phyloP scores from a whole-genome alignment of 2,329 filamentous ascomycete species.

The Dactylellina parvicollis region DNA sequence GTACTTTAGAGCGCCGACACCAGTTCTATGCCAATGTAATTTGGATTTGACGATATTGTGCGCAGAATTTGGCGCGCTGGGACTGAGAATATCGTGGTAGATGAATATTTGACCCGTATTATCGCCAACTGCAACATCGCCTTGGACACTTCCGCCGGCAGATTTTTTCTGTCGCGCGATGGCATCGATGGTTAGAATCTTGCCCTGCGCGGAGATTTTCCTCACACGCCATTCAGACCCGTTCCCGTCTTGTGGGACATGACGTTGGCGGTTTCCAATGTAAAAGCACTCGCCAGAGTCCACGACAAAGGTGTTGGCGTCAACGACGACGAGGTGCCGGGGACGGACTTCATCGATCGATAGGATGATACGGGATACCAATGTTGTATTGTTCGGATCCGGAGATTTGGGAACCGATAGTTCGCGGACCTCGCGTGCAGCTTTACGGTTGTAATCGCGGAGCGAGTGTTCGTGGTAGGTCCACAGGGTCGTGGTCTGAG shows the following conservation, averaged over 20 bases:
- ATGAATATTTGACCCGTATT: slow-evolving; percentile 79
- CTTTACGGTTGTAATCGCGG: slow-evolving; percentile 37
- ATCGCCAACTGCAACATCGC: slow-evolving; percentile 80
- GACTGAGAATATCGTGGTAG: slow-evolving; percentile 77
- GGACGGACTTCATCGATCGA: slow-evolving; percentile 41
- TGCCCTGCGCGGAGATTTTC: slow-evolving; percentile 33
- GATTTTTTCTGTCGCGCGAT: slow-evolving; percentile 47
- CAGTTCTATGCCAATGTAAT: slow-evolving; percentile 89
- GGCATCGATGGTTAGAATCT: slow-evolving; percentile 37
- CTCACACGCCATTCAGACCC: slow-evolving; percentile 40
- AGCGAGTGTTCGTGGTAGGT: slow-evolving; percentile 48
- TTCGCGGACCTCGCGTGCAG: slow-evolving; percentile 24
- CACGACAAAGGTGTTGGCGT: slow-evolving; percentile 36
- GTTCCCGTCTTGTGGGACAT: not conserved
- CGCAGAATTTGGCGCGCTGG: slow-evolving; percentile 65
- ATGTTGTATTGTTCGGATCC: not conserved
- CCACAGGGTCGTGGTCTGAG: slow-evolving; percentile 42
- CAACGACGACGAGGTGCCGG: slow-evolving; percentile 35
- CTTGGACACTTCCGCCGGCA: slow-evolving; percentile 27
- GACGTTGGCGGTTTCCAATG: slow-evolving; percentile 38
- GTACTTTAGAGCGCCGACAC: slow-evolving; percentile 87
- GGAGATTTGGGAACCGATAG: slow-evolving; percentile 22
- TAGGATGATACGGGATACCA: slow-evolving; percentile 22
- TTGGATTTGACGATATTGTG: slow-evolving; percentile 69
- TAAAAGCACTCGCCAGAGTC: slow-evolving; percentile 47